These are phyloP conservation scores for Teunomyces kruisii DNA, from an alignment of 805 yeast genomes.

Conservation along the genomic window DNA sequence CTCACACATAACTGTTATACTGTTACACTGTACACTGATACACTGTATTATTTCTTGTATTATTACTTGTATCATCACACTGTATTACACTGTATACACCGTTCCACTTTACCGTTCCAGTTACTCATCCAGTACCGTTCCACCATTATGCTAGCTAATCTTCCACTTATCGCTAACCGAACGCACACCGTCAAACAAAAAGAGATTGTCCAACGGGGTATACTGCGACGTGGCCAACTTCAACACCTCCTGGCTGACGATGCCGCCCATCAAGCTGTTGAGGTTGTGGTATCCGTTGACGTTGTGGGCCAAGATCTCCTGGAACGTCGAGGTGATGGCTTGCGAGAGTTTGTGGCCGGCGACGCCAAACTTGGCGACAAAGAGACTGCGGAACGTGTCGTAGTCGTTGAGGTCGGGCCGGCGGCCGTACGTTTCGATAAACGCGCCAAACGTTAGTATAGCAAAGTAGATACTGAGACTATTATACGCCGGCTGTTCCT, in stretches of 20 bases:
- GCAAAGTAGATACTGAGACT: slow-evolving; percentile 41
- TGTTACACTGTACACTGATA: too few species aligned
- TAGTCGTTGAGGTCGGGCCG: slow-evolving; percentile 22
- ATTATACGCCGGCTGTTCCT: slow-evolving; percentile 9
- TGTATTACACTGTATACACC: too few species aligned
- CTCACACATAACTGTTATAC: too few species aligned
- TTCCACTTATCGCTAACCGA: slow-evolving; percentile 48
- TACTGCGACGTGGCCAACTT: slow-evolving; percentile 79
- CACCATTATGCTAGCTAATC: slow-evolving; percentile 13
- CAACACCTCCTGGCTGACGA: slow-evolving; percentile 80
- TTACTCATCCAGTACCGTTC: too few species aligned
- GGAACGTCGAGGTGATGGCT: slow-evolving; percentile 17
- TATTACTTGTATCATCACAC: too few species aligned
- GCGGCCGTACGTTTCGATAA: slow-evolving; percentile 12
- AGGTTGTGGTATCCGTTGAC: slow-evolving; percentile 55
- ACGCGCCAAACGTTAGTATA: slow-evolving; percentile 35
- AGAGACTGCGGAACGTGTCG: slow-evolving; percentile 17
- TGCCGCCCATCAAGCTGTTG: slow-evolving; percentile 75
- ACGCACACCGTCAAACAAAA: slow-evolving; percentile 70
- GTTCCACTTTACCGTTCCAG: too few species aligned
- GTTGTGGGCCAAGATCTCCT: slow-evolving; percentile 37
- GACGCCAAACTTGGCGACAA: slow-evolving; percentile 14
- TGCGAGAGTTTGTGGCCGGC: slow-evolving; percentile 16
- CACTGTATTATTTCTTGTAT: too few species aligned
- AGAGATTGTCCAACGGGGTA: slow-evolving; percentile 68